Evolutionary conservation across 2,329 filamentous ascomycete genomes (phyloP).

Genomic region (Penicillium corylophilum): DNA sequence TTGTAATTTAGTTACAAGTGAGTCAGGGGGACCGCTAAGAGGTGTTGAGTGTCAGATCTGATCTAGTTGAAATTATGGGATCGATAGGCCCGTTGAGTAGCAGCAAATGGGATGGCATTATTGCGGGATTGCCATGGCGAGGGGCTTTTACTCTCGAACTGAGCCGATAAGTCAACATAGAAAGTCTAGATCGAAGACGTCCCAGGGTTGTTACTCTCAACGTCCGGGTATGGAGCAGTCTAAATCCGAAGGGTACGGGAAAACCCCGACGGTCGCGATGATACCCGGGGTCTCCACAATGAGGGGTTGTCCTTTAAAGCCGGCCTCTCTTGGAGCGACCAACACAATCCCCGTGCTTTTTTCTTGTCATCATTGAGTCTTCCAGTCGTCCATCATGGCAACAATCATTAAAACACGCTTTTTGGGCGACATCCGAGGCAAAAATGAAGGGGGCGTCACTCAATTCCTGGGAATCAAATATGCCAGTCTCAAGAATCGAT

Average conservation of each 20-base stretch:
- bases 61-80: too few relatives aligned
- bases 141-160: too few relatives aligned
- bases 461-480: conserved; percentile 42
- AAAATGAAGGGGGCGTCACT: conserved; percentile 25
- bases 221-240: neutral
- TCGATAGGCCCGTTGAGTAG: too few relatives aligned
- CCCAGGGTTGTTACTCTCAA: neutral
- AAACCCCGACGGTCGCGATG: neutral
- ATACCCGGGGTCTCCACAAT: neutral
- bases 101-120: too few relatives aligned
- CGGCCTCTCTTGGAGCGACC: too few relatives aligned
- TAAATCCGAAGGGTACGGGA: neutral
- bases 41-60: too few relatives aligned
- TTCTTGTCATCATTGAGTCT: neutral
- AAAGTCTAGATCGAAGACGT: neutral
- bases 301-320: neutral
- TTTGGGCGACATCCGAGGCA: conserved; percentile 31
- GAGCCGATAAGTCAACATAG: too few relatives aligned
- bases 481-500: conserved; percentile 33
- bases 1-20: too few relatives aligned
- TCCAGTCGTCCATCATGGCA: neutral
- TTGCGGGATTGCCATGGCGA: too few relatives aligned
- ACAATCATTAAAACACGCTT: conserved; percentile 23
- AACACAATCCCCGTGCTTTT: too few relatives aligned
- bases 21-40: too few relatives aligned